Base-by-base conservation (phyloP, 164 flowering plant genomes). In the Piper longum region DNA sequence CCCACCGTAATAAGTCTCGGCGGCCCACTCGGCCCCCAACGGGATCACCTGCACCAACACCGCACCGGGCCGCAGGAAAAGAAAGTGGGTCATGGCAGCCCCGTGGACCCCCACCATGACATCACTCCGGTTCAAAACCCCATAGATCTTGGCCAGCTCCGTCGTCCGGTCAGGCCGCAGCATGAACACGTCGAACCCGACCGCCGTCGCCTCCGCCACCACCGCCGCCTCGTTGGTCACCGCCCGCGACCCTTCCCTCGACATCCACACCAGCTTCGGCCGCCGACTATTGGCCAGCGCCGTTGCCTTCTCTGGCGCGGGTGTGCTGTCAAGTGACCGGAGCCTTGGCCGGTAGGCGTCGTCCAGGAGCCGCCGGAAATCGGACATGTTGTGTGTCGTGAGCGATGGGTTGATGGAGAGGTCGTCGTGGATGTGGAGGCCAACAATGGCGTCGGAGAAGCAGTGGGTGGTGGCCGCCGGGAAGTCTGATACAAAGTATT, bases 51-150 rank as follows among this genome's bases (percentile, higher is more conserved):
- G 36, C 98, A 92, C 82, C 62, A 89, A 83, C 36, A 80, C 85
- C 41, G 81, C 65, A 2, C 83, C 81, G 14, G 98, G 98, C 66
- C 64, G 85, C 84, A 87, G 71, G 71, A 89, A 92, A 5, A 92
- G 75, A 62, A 87, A 80, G 74, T 92, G 96, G 9, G 96, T 89
- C 98, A 92, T 86, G 61, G 98, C 96, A 5, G 98, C 98, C 14
- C 96, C 96, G 69, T 92, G 98, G 26, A 89, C 96, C 36, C 98
- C 98, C 16, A 92, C 43, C 96, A 92, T 79, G 4, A 71, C 88
- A 65, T 89, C 85, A 57, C 96, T 83, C 17, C 85, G 71, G 64
- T 89, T 92, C 9, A 92, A 79, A 5, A 39, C 81, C 18, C 83
- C 60, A 54, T 87, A 92, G 13, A 81, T 79, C 73, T 73, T 92